phyloP scores from a whole-genome alignment of 495 filamentous ascomycete genomes.

The Penicillium robsamsonii region DNA sequence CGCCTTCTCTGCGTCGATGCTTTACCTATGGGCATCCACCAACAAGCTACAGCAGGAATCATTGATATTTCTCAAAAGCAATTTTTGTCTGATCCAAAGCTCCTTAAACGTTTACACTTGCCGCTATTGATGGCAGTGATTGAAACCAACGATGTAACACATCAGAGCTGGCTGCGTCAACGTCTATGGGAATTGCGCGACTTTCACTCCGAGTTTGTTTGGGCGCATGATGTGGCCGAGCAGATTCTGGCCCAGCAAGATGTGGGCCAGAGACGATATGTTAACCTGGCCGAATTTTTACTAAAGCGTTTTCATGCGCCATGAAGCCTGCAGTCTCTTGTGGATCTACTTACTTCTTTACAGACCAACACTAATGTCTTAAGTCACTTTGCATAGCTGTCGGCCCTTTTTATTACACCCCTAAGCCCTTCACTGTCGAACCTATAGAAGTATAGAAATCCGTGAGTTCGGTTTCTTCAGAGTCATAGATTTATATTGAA shows the following conservation, averaged over 20 bases:
- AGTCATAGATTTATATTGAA: no score
- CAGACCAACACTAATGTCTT: constrained; percentile 7
- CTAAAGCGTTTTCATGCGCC: constrained; percentile 24
- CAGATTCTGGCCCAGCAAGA: constrained; percentile 36
- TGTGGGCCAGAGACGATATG: constrained; percentile 25
- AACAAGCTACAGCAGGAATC: constrained; percentile 34
- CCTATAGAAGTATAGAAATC: no score
- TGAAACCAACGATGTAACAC: constrained; percentile 37
- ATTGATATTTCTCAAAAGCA: constrained; percentile 42
- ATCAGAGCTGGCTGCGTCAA: constrained; percentile 42
- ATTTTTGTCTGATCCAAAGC: constrained; percentile 33
- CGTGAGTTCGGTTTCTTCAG: no score
- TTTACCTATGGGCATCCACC: constrained; percentile 30
- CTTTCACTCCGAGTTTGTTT: constrained; percentile 34
- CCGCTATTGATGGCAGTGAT: constrained; percentile 46
- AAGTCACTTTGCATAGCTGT: not conserved
- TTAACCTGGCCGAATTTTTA: constrained; percentile 37
- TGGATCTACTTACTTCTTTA: constrained; percentile 26
- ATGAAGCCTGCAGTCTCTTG: constrained; percentile 9
- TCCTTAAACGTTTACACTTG: constrained; percentile 44
- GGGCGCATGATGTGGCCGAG: constrained; percentile 37
- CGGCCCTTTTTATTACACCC: not conserved
- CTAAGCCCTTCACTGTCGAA: no score
- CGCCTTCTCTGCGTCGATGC: constrained; percentile 31
- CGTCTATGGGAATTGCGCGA: constrained; percentile 35